A percentile compares a stretch with the other conserved stretches of the same genome.
phyloP scores from a whole-genome alignment of 129 eudicot genomes.

The Cynara cardunculus region DNA sequence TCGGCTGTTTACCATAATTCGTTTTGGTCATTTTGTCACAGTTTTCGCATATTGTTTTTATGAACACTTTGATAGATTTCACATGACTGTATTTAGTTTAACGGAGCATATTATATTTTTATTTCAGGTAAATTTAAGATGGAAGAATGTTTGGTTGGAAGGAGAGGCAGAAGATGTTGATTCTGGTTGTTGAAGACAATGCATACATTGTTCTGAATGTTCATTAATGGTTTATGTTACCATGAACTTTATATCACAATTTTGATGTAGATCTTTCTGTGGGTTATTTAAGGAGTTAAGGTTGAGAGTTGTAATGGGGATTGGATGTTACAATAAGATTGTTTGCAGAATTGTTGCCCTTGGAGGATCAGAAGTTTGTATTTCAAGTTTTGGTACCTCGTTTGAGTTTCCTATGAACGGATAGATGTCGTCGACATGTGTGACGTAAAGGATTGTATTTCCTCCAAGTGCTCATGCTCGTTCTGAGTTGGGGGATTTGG shows the following conservation, averaged over 20 bases:
- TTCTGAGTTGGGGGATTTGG: not conserved
- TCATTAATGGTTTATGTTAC: slow-evolving; percentile 6
- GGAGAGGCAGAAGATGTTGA: slow-evolving; percentile 13
- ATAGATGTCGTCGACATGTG: not conserved
- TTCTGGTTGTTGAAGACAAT: slow-evolving; percentile 6
- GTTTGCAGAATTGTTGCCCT: not conserved
- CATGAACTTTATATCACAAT: slow-evolving; percentile 8
- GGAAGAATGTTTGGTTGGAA: not conserved
- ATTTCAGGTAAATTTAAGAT: slow-evolving; percentile 3
- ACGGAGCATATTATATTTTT: not conserved
- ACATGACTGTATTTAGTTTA: not conserved
- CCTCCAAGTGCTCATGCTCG: not conserved
- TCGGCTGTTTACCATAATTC: not conserved
- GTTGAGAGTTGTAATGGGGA: not conserved
- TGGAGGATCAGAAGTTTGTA: not conserved
- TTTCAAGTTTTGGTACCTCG: not conserved
- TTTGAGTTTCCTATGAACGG: not conserved
- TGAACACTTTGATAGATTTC: not conserved
- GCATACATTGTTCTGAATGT: slow-evolving; percentile 12
- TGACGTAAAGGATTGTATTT: not conserved
- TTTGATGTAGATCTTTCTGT: slow-evolving; percentile 18
- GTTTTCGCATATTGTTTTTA: not conserved
- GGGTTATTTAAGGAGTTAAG: not conserved
- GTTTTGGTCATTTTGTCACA: not conserved
- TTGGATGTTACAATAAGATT: not conserved